Base-by-base conservation (phyloP, 1,284 basidiomycete genomes). In the Cutaneotrichosporon sp. region DNA sequence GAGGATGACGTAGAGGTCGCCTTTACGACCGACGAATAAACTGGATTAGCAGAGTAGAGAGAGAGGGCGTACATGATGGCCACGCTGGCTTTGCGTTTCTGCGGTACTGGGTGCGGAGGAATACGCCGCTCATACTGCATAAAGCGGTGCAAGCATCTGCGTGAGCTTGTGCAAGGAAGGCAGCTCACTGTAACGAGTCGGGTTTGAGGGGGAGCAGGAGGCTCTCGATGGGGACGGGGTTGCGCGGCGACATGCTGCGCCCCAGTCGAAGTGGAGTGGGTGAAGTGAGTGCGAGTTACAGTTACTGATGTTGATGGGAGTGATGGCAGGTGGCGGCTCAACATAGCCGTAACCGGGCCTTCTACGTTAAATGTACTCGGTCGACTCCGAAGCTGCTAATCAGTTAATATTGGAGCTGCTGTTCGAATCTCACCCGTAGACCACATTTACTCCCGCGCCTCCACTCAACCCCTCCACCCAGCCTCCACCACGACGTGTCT, bases 1-100 rank as follows among this genome's bases (percentile, higher is more conserved):
- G 11, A 93, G 83, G 4, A 93, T 74, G 1, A 93, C 91, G 71
- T 92, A 90, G 31, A 94, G 75, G 71, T 93, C 90, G 4, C 91
- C 91, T 56, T 84, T 83, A 7, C 91, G 82, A 0, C 91, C 91
- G 0, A 92, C 86, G 65, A 93, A 94, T 52, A 94, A 77, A 4
- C 76, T 78, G 51, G 18, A 13, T 42, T 42, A 42, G 40, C 40
- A 13, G 14, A 16, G 40, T 13, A 10, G 18, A n/a, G 36, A 16
- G 6, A 47, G 56, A 22, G 11, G 4, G 13, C 47, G 30, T 53
- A 76, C 77, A 77, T 69, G 38, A 79, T 71, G 0, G 77, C 77
- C 2, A 79, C 76, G n/a, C 76, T 69, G 1, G 77, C 76, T 18
- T 66, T 70, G n/a, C 76, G 65, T 16, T 64, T 66, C 56, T 64